Conservation (phyloP, 441 rosid genomes). For the Adansonia rubrostipa region DNA sequence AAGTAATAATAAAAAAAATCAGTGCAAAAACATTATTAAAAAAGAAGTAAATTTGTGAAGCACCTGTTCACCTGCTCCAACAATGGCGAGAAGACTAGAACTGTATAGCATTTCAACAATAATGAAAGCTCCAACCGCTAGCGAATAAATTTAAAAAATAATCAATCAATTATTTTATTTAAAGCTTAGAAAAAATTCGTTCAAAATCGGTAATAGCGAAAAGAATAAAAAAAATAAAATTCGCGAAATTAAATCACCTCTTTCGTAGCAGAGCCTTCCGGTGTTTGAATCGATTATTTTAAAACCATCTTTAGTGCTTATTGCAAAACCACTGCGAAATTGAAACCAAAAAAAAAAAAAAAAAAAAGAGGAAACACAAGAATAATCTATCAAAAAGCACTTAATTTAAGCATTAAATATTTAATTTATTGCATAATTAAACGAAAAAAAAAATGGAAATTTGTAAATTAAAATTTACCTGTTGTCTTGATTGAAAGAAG, state of each 20-base stretch:
- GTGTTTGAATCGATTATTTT: conserved; percentile 76
- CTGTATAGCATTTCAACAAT: conserved; percentile 85
- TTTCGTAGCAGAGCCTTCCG: conserved; percentile 83
- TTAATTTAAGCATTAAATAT: background rate
- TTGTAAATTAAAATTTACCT: conserved; percentile 41
- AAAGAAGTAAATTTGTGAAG: background rate
- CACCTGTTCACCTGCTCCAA: conserved; percentile 97
- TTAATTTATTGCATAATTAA: background rate
- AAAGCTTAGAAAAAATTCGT: background rate
- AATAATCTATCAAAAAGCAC: background rate
- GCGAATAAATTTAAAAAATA: conserved; percentile 21
- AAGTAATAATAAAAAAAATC: background rate
- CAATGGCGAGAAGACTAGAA: conserved; percentile 85
- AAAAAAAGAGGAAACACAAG: background rate
- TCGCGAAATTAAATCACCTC: conserved; percentile 49
- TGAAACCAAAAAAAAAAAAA: background rate
- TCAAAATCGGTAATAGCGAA: background rate
- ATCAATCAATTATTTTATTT: background rate
- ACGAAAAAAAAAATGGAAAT: background rate
- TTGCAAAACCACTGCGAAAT: conserved; percentile 64
- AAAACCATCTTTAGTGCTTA: conserved; percentile 72
- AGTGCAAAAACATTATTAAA: background rate
- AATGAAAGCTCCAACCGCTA: conserved; percentile 70
- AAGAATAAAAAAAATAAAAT: conserved; percentile 16
- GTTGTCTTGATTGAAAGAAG: conserved; percentile 86